A percentile compares a stretch with the other conserved stretches of the same genome.
Evolutionary conservation across 2,329 filamentous ascomycete species (phyloP).

Genomic region (Curvularia lunata): DNA sequence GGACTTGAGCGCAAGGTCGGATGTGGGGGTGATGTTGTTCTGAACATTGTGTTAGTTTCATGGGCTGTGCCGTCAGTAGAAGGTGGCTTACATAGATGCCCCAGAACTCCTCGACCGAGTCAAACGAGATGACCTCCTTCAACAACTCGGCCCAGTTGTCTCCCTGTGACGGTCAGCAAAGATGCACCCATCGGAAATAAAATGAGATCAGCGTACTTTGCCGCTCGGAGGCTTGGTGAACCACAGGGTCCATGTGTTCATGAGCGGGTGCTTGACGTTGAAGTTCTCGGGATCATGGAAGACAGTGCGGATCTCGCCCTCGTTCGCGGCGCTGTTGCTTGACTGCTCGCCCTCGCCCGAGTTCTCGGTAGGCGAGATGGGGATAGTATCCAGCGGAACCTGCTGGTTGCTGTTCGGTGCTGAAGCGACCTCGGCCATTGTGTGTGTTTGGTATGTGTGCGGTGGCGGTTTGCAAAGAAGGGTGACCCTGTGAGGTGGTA

Average conservation of each 20-base stretch:
- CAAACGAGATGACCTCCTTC: constrained; percentile 98
- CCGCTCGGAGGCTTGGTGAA: constrained; percentile 97
- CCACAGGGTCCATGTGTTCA: constrained; percentile 98
- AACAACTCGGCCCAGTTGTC: constrained; percentile 99
- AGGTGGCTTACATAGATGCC: constrained; percentile 84
- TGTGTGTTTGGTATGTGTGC: constrained; percentile 17
- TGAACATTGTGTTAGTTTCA: constrained; percentile 50
- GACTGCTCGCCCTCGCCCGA: constrained; percentile 50
- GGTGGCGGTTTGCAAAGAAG: constrained; percentile 5
- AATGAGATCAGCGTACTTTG: constrained; percentile 67
- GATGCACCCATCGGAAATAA: background rate
- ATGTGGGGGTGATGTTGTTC: constrained; percentile 99
- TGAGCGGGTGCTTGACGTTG: constrained; percentile 98
- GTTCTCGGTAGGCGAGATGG: constrained; percentile 59
- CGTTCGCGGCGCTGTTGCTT: constrained; percentile 51
- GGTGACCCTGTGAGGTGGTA: constrained; percentile 1
- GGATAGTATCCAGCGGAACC: constrained; percentile 62
- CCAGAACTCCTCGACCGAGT: constrained; percentile 99
- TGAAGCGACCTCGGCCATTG: constrained; percentile 48
- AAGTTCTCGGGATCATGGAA: constrained; percentile 99
- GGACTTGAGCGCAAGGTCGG: constrained; percentile 94
- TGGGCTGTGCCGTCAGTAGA: background rate
- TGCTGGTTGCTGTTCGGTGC: constrained; percentile 53
- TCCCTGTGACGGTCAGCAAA: constrained; percentile 62
- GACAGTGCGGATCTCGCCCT: constrained; percentile 78